These are phyloP conservation scores for Lasiodiplodia hormozganensis DNA, from an alignment of 2,329 filamentous ascomycete genomes.

Conservation along the genomic window DNA sequence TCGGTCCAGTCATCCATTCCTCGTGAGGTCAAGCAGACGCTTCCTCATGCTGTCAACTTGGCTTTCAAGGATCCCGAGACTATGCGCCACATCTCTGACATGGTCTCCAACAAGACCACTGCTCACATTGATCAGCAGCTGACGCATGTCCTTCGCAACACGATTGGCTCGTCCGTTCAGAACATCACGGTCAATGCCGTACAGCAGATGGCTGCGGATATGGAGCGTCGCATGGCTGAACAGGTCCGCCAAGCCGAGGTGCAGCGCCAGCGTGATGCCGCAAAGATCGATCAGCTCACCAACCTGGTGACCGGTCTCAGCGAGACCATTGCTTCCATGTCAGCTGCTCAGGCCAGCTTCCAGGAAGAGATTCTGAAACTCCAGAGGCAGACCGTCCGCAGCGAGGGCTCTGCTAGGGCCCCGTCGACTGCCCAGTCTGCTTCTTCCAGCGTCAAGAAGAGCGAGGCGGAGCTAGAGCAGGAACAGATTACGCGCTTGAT, in stretches of 20 bases:
- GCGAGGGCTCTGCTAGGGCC: constrained; percentile 53
- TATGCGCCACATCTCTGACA: constrained; percentile 74
- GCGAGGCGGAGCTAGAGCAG: constrained; percentile 64
- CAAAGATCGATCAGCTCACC: constrained; percentile 77
- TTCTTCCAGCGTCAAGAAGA: constrained; percentile 41
- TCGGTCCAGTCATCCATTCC: constrained; percentile 71
- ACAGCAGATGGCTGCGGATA: constrained; percentile 70
- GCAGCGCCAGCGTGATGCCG: constrained; percentile 60
- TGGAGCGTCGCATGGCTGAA: constrained; percentile 66
- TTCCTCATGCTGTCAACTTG: constrained; percentile 72
- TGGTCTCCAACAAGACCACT: constrained; percentile 71
- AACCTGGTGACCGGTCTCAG: constrained; percentile 70
- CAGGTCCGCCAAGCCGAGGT: constrained; percentile 60
- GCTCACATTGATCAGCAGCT: constrained; percentile 75
- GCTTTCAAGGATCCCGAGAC: constrained; percentile 78
- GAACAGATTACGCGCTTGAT: constrained; percentile 69
- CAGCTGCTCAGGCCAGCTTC: constrained; percentile 70
- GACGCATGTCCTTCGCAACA: constrained; percentile 63
- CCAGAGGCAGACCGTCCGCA: constrained; percentile 49
- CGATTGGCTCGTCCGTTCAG: constrained; percentile 69
- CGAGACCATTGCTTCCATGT: constrained; percentile 74
- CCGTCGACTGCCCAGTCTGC: constrained; percentile 29
- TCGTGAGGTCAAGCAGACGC: constrained; percentile 72
- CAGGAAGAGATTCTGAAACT: constrained; percentile 62
- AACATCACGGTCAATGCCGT: constrained; percentile 70